phyloP scores from a whole-genome alignment of 2,329 filamentous ascomycete genomes.

The Ophiosphaerella narmari region DNA sequence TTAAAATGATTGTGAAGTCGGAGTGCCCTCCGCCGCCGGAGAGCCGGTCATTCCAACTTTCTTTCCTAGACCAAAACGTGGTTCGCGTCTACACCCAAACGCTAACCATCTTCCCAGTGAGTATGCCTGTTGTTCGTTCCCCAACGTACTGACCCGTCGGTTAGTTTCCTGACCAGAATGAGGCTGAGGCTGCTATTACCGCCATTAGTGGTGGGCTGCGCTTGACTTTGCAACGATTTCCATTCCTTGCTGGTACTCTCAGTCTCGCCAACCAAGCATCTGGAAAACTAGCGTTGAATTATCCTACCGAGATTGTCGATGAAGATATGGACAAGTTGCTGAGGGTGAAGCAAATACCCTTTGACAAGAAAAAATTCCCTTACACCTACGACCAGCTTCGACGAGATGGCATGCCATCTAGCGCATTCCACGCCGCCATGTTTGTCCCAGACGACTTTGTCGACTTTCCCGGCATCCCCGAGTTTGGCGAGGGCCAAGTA shows the following conservation, averaged over 20 bases:
- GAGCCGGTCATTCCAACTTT: slow-evolving; percentile 33
- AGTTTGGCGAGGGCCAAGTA: slow-evolving; percentile 35
- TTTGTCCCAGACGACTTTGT: slow-evolving; percentile 38
- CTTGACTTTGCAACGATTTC: slow-evolving; percentile 29
- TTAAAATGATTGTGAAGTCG: slow-evolving; percentile 35
- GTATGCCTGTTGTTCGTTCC: neutral
- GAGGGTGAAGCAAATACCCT: slow-evolving; percentile 23
- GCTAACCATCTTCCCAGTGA: slow-evolving; percentile 36
- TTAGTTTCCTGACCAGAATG: slow-evolving; percentile 34
- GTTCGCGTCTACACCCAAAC: slow-evolving; percentile 40
- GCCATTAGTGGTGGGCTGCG: slow-evolving; percentile 29
- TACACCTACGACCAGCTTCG: slow-evolving; percentile 38
- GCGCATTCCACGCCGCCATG: slow-evolving; percentile 32
- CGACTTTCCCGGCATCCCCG: slow-evolving; percentile 30
- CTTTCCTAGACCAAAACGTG: slow-evolving; percentile 36
- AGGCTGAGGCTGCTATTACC: slow-evolving; percentile 31
- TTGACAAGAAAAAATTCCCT: slow-evolving; percentile 21
- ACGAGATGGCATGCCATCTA: slow-evolving; percentile 37
- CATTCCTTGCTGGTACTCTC: slow-evolving; percentile 39
- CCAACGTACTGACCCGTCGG: slow-evolving; percentile 1
- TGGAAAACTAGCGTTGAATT: slow-evolving; percentile 34
- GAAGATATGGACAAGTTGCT: slow-evolving; percentile 23
- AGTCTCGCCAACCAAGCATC: slow-evolving; percentile 26
- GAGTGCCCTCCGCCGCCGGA: slow-evolving; percentile 20
- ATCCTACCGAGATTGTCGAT: slow-evolving; percentile 26